Evolutionary conservation across 2,329 filamentous ascomycete species (phyloP).

Genomic region (Penicillium freii): DNA sequence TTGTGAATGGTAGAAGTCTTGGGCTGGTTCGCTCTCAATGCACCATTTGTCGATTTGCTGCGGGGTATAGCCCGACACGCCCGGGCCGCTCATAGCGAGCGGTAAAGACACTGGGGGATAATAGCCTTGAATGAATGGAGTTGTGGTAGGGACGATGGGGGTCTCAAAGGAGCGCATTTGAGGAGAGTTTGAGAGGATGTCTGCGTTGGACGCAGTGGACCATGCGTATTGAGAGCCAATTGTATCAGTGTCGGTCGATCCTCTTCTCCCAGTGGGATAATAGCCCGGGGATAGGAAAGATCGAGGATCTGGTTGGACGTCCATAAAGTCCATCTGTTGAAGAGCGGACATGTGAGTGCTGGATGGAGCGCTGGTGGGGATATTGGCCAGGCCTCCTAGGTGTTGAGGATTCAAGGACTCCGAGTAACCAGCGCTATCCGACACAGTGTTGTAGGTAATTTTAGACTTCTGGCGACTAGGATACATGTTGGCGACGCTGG

Average conservation of each 20-base stretch:
- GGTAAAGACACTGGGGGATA: constrained; percentile 7
- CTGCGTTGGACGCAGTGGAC: constrained; percentile 18
- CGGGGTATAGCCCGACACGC: constrained; percentile 13
- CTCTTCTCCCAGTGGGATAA: constrained; percentile 16
- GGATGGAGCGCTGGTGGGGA: constrained; percentile 11
- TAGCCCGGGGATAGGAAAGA: constrained; percentile 14
- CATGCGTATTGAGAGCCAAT: constrained; percentile 21
- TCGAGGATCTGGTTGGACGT: constrained; percentile 8
- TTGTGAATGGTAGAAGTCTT: constrained; percentile 9
- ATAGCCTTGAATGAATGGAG: constrained; percentile 20
- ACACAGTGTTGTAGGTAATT: neutral
- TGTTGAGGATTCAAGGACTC: neutral
- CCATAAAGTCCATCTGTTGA: constrained; percentile 8
- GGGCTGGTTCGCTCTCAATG: constrained; percentile 16
- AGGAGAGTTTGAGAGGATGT: constrained; percentile 10
- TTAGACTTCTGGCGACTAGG: constrained; percentile 2
- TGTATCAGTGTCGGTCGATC: constrained; percentile 16
- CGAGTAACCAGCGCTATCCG: constrained; percentile 1
- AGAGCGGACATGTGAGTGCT: constrained; percentile 4
- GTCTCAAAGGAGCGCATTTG: constrained; percentile 8
- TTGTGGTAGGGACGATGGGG: neutral
- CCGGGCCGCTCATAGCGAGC: neutral
- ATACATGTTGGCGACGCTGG: constrained; percentile 7
- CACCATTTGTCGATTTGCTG: constrained; percentile 25
- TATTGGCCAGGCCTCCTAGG: constrained; percentile 10